Evolutionary conservation across 208 protist genomes (phyloP), one percentile per base, ranked within the genome.

Genomic region (Herpetomonas tarakana): DNA sequence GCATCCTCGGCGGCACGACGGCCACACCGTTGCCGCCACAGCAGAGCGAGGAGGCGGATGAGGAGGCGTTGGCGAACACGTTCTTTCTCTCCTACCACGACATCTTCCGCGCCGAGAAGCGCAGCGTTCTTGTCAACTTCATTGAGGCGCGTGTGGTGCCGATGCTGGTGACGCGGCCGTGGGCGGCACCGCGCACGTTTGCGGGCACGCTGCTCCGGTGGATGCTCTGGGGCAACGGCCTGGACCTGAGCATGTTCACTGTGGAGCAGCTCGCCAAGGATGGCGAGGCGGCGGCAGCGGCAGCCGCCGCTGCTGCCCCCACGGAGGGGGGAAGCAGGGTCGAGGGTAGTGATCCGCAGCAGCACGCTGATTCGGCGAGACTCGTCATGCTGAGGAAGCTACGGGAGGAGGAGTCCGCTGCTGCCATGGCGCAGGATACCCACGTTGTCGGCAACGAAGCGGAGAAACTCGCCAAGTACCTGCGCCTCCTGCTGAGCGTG

Each of bases 221-320:
- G 84, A 86, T 89, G 81, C 58, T 95, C 35, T 95, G 88, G 88
- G 88, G 85, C 26, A 95, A 95, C 58, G 81, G 75, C 16, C 65
- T 95, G 18, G 88, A 95, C 62, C 74, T 92, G 28, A 91, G 81
- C 57, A 94, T 92, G 83, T 94, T 94, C 58, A 88, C 88, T 28
- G 27, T 90, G n/a, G 82, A 91, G 38, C 73, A 92, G 72, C 76
- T 94, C 24, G 65, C 46, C 19, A 54, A 41, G 46, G 60, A 82
- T 44, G 57, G 49, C 29, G 29, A 56, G 27, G 22, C 25, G 4
- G 25, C 21, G 7, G 28, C 21, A 2, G 47, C 41, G 4, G 51
- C 4, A 2, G 21, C 9, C 22, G 26, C 24, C 9, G 26, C 58
- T 9, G 25, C n/a, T 21, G 52, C 47, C 49, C 39, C 9, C 24